Evolutionary conservation across 2,329 filamentous ascomycete genomes (phyloP).

Genomic region (Alternaria consortialis): DNA sequence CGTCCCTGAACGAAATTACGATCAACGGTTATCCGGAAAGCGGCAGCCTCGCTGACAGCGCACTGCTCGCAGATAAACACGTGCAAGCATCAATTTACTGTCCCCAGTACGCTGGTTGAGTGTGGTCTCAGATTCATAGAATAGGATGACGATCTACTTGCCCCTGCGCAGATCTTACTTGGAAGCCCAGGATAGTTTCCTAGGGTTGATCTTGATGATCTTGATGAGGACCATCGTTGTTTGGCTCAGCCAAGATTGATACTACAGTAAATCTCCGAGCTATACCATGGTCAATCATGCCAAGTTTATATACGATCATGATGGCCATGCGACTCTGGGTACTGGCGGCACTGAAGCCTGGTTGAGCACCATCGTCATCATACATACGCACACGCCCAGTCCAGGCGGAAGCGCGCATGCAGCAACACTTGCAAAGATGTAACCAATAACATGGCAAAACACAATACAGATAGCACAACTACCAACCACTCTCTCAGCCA

Average conservation of each 20-base stretch:
- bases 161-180: background rate
- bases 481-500: background rate
- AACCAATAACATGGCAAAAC: background rate
- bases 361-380: background rate
- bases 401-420: background rate
- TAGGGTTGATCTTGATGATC: background rate
- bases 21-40: slow-evolving; percentile 5
- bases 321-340: background rate
- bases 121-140: background rate
- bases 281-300: background rate
- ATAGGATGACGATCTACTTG: background rate
- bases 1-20: slow-evolving; percentile 2
- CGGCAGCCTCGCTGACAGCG: background rate
- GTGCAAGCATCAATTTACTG: background rate
- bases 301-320: background rate
- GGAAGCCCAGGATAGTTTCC: background rate
- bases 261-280: background rate
- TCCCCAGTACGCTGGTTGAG: background rate
- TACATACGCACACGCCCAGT: background rate
- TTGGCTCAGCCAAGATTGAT: background rate
- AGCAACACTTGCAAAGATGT: background rate
- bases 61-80: background rate
- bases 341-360: background rate
- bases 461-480: background rate
- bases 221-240: background rate